phyloP scores from a whole-genome alignment of 345 rosid genomes.

The Salix koriyanagi region DNA sequence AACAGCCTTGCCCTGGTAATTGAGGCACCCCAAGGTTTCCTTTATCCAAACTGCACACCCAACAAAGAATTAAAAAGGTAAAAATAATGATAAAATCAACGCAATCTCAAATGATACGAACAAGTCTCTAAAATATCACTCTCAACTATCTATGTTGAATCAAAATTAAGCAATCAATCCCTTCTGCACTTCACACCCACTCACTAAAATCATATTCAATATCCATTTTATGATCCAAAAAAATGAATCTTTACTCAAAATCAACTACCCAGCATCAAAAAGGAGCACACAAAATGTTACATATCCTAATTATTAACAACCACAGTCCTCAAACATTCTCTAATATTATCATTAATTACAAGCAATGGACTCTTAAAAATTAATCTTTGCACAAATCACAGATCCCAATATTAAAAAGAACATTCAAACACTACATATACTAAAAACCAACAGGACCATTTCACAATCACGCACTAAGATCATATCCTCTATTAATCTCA shows the following conservation, averaged over 20 bases:
- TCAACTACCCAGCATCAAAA: background rate
- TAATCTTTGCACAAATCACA: background rate
- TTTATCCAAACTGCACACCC: slow-evolving; percentile 47
- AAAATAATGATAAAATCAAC: background rate
- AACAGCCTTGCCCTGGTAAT: slow-evolving; percentile 92
- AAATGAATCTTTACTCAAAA: background rate
- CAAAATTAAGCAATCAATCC: too few relatives aligned
- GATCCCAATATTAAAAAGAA: too few relatives aligned
- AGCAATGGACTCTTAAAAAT: too few relatives aligned
- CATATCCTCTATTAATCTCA: too few relatives aligned
- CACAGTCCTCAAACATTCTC: too few relatives aligned
- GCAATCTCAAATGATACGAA: background rate
- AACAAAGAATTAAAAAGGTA: background rate
- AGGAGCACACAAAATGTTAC: background rate
- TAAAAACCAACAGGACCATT: too few relatives aligned
- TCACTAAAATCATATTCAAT: too few relatives aligned
- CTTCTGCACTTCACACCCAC: too few relatives aligned
- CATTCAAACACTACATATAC: too few relatives aligned
- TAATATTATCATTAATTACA: too few relatives aligned
- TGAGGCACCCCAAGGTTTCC: slow-evolving; percentile 88
- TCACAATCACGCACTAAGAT: too few relatives aligned
- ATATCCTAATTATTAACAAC: background rate
- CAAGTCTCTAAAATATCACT: background rate
- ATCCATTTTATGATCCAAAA: too few relatives aligned
- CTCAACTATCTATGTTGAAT: background rate